Conservation (phyloP, 1,284 basidiomycete genomes). For the Ganoderma sinense region DNA sequence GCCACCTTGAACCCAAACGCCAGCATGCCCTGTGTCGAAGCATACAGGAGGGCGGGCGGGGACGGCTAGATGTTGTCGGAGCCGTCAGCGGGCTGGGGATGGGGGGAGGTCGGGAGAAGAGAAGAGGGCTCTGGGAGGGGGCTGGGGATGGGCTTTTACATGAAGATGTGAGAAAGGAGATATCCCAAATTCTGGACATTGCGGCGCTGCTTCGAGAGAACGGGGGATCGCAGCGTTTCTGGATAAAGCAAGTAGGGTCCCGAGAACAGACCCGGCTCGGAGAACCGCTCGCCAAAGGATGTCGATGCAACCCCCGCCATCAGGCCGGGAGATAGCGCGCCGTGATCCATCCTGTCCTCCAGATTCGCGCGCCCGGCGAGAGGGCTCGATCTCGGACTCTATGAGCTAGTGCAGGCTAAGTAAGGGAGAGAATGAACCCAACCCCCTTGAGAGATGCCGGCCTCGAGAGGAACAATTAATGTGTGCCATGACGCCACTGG, state of each 20-base stretch:
- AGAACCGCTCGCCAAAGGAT: conserved; percentile 6
- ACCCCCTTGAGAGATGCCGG: not conserved
- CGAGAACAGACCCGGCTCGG: conserved; percentile 7
- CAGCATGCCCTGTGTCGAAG: conserved; percentile 35
- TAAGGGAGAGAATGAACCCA: not conserved
- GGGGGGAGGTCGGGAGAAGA: conserved; percentile 21
- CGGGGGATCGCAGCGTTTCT: conserved; percentile 23
- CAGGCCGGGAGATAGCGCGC: conserved; percentile 17
- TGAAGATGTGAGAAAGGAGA: conserved; percentile 24
- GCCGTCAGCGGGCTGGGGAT: conserved; percentile 10
- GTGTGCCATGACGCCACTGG: not conserved
- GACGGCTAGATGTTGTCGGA: conserved; percentile 20
- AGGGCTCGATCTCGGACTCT: not conserved
- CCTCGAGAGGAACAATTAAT: not conserved
- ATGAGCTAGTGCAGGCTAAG: not conserved
- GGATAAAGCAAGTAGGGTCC: conserved; percentile 17
- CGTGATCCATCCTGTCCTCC: conserved; percentile 11
- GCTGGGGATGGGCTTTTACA: conserved; percentile 16
- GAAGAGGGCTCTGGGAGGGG: conserved; percentile 11
- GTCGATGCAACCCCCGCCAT: conserved; percentile 23
- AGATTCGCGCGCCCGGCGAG: not conserved
- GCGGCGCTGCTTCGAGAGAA: conserved; percentile 25
- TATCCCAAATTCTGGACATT: conserved; percentile 20
- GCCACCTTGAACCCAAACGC: conserved; percentile 40
- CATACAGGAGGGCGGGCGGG: conserved; percentile 26